Evolutionary conservation across 306 rosid genomes (phyloP).

Genomic region (Quercus gilva): DNA sequence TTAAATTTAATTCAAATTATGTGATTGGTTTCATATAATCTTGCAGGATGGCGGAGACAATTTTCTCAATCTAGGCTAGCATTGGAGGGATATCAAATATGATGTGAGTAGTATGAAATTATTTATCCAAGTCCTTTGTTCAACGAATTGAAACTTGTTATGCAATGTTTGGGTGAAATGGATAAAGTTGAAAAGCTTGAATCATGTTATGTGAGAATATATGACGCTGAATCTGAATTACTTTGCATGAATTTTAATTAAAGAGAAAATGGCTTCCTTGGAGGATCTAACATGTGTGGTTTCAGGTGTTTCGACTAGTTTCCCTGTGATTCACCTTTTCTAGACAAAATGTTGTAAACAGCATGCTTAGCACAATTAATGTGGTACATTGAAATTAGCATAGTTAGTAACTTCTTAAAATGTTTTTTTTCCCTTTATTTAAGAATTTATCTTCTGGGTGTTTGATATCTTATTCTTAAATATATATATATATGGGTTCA

Average conservation of each 20-base stretch:
- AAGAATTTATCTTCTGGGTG: conserved; percentile 6
- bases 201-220: neutral
- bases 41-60: conserved; percentile 86
- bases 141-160: neutral
- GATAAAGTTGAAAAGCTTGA: neutral
- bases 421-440: neutral
- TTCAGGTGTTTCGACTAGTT: conserved; percentile 85
- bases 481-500: conserved; percentile 55
- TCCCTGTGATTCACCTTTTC: conserved; percentile 82
- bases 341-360: conserved; percentile 57
- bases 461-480: conserved; percentile 1
- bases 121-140: conserved; percentile 16
- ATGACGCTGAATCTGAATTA: neutral
- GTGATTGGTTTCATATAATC: conserved; percentile 11
- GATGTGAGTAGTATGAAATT: conserved; percentile 80
- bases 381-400: conserved; percentile 47
- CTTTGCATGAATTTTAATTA: neutral
- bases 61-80: conserved; percentile 64
- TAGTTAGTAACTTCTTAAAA: neutral
- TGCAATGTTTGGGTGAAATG: neutral
- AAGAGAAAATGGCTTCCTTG: conserved; percentile 13
- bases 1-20: neutral
- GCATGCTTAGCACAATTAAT: conserved; percentile 62
- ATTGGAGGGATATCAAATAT: conserved; percentile 84
- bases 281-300: conserved; percentile 21